Evolutionary conservation across 306 rosid species (phyloP), one percentile per base, ranked within the genome.

Genomic region (Astragalus glycyphyllos): DNA sequence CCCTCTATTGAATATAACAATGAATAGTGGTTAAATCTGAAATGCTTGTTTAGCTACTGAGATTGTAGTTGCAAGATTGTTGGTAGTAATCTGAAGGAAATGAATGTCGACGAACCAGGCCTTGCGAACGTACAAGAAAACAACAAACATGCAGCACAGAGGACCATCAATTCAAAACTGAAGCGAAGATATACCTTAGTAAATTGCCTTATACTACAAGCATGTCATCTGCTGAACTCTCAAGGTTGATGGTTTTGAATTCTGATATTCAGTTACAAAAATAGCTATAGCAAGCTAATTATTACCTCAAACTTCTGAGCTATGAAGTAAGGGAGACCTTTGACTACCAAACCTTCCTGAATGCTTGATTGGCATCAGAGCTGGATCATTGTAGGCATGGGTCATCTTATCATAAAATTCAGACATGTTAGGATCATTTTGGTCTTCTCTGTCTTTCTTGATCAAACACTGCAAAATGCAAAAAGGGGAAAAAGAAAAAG

Each of bases 401-500:
- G 12, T 77, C 70, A 91, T 64, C 34, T 84, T 82, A 40, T 77
- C 81, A 76, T 69, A 85, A 79, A 87, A 91, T 47, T 77, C 90
- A 37, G 79, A 70, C 73, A 84, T 73, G 75, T 72, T 58, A 17
- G 79, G 79, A 57, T 83, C 79, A 42, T 81, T 77, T 75, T 77
- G 79, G 71, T 89, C 89, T 67, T 75, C 74, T 80, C 76, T 82
- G 47, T 91, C 97, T 76, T 84, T 91, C 84, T 87, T 89, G 37
- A 70, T 75, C 84, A 91, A 74, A 80, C 91, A 84, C 97, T 89
- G 90, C 82, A 77, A 58, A 58, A 50, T 48, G 54, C 61, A 44
- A 8, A 12, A 56, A 10, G 6, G 38, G 38, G 11, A 7, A 66
- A 42, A 3, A 0, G 7, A 4, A 34, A 60, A 26, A 7, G 11